These are phyloP conservation scores for Moringa oleifera DNA, from an alignment of 345 rosid species.

Conservation along the genomic window DNA sequence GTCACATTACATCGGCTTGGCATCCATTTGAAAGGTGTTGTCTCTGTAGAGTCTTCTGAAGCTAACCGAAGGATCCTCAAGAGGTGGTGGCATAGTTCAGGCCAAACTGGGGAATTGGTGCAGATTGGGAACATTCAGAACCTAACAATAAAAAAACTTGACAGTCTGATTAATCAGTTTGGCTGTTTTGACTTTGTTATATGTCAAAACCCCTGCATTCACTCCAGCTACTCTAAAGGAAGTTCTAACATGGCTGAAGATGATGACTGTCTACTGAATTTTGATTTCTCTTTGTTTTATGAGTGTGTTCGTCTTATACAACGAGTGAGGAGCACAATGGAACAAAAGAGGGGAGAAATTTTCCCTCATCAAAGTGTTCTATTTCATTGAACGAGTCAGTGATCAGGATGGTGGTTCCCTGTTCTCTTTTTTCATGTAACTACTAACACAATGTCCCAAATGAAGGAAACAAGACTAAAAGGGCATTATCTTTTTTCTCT, in stretches of 20 bases:
- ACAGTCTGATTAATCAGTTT: conserved; percentile 37
- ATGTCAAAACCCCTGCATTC: conserved; percentile 60
- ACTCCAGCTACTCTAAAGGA: conserved; percentile 17
- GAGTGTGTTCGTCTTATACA: conserved; percentile 72
- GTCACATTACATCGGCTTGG: conserved; percentile 64
- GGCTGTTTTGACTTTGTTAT: conserved; percentile 68
- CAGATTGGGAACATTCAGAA: conserved; percentile 56
- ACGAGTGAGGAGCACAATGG: conserved; percentile 50
- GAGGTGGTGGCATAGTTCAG: conserved; percentile 69
- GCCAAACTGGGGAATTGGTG: conserved; percentile 77
- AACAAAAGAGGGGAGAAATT: conserved; percentile 15
- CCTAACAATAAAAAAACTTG: conserved; percentile 54
- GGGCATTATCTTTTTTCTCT: too few species aligned
- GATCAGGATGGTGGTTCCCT: neutral
- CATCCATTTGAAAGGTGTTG: conserved; percentile 59
- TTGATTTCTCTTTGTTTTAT: conserved; percentile 57
- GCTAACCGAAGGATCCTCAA: conserved; percentile 47
- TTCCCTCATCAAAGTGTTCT: neutral
- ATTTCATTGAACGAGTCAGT: neutral
- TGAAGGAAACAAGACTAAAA: too few species aligned
- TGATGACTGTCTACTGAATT: conserved; percentile 17
- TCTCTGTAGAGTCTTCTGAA: conserved; percentile 60
- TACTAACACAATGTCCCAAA: neutral
- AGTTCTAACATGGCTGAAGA: conserved; percentile 16
- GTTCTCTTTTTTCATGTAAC: neutral